Base-by-base conservation (phyloP, 257 asterid species). In the Thymus mandschuricus region DNA sequence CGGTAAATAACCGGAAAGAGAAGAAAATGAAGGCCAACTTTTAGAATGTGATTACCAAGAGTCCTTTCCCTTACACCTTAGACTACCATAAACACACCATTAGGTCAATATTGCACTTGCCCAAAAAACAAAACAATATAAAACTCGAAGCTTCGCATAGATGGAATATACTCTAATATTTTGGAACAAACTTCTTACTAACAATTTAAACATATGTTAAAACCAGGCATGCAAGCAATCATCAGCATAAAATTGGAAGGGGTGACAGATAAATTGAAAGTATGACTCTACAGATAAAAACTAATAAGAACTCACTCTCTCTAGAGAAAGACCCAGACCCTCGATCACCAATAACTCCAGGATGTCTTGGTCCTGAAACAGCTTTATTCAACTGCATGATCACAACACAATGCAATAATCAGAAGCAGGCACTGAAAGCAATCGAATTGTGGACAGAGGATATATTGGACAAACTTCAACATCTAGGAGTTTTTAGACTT, bases 241-340 rank as follows among this genome's bases (percentile, higher is more conserved):
- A 50, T 74, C 31, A 59, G 61, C 46, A 65, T 38, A 7, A 57
- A 64, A 45, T 4, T 49, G 61, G 8, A 52, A 21, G 33, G 44
- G 21, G 27, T 33, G n/a, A 41, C 65, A 41, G 34, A 73, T 41
- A 38, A 51, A 48, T 65, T 29, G 46, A 49, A 31, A 48, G 3
- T 15, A 69, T 60, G 58, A 55, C 49, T 41, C 35, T 27, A 57
- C 48, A 73, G 62, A 27, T 46, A 64, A 35, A 51, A 33, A 30
- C 43, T n/a, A 5, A 59, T 64, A 66, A 56, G 45, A 67, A 82
- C 98, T 88, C 81, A 92, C 97, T 92, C 82, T 86, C 96, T 76
- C 98, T 88, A 31, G 97, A 88, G 85, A 91, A 87, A 60, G 97
- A 89, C 76, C 97, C 97, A 49, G 96, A 89, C 71, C 96, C 96